Base-by-base conservation (phyloP, 1,284 basidiomycete genomes). In the Veloboletus limbatus region DNA sequence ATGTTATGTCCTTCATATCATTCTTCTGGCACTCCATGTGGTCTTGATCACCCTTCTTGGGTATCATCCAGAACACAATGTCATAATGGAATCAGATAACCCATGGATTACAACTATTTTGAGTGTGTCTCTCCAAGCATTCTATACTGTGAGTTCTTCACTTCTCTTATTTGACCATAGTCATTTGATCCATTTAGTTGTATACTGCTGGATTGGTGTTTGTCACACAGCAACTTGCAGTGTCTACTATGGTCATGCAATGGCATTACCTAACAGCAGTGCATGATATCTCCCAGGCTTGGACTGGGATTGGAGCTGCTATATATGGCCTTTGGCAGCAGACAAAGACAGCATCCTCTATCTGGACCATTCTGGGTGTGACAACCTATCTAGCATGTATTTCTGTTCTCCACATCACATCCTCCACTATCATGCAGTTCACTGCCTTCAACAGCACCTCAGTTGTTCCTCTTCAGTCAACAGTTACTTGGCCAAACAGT, bases 341-440 rank as follows among this genome's bases (percentile, higher is more conserved):
- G 22, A 40, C 3, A 3, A 38, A 37, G 2, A 9, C 17, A 11
- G 2, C 13, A 14, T 43, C 52, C 4, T 43, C 47, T 8, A 6
- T 30, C 1, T 48, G 27, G 30, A n/a, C 32, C 20, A 10, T 55
- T 2, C 13, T 54, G 8, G 49, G 41, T 30, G 33, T 54, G 8
- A 16, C 9, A 5, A 27, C 11, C 6, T 54, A 54, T 3, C 25
- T 55, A 3, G 32, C 18, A 36, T 52, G 44, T 20, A 14, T 52
- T 17, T 40, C n/a, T n/a, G n/a, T n/a, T 8, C 34, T 55, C 4
- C 52, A 54, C 0, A 42, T 52, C n/a, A 14, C 38, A 9, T 46
- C 52, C 4, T 24, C 43, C 6, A 35, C 52, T n/a, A 54, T 52
- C 31, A 52, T 54, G 53, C 22, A 55, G 21, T 54, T 54, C 16